Conservation (phyloP, 192 early-diverging fungal genomes). For the Coemansia sp. region DNA sequence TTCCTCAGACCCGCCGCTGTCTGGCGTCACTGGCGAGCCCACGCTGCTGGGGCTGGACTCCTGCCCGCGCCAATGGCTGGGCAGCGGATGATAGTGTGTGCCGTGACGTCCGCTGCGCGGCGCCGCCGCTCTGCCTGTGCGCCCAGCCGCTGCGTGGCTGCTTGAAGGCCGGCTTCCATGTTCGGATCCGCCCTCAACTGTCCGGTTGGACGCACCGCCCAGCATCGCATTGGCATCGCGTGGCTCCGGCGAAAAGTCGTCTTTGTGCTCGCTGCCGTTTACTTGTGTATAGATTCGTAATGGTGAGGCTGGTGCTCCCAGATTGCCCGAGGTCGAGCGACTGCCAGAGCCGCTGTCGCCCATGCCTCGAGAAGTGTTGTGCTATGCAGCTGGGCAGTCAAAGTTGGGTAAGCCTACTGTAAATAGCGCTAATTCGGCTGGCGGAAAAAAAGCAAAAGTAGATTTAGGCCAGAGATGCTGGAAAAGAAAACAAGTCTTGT, state of each 20-base stretch:
- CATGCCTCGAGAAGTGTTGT: conserved; percentile 20
- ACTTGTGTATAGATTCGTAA: conserved; percentile 48
- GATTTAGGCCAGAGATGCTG: not conserved
- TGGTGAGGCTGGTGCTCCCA: conserved; percentile 26
- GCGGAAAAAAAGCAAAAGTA: not conserved
- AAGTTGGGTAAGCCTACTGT: not conserved
- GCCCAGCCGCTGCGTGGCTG: conserved; percentile 7
- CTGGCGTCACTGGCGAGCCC: conserved; percentile 49
- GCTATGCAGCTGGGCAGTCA: not conserved
- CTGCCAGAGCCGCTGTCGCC: conserved; percentile 27
- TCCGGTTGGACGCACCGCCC: conserved; percentile 29
- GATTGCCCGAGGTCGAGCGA: conserved; percentile 28
- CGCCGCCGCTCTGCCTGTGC: conserved; percentile 9
- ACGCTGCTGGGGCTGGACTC: conserved; percentile 46
- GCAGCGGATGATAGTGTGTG: conserved; percentile 43
- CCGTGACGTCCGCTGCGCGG: conserved; percentile 34
- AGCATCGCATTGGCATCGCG: conserved; percentile 30
- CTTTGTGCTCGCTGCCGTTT: conserved; percentile 15
- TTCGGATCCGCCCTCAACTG: conserved; percentile 19
- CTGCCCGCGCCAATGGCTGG: conserved; percentile 54
- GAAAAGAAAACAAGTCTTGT: conserved; percentile 6
- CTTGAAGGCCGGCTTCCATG: conserved; percentile 4
- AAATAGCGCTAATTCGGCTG: conserved; percentile 2
- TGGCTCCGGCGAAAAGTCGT: conserved; percentile 18
- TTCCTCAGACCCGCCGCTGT: conserved; percentile 28